These are phyloP conservation scores for Coniella vitis DNA, from an alignment of 2,329 filamentous ascomycete genomes.

Conservation along the genomic window DNA sequence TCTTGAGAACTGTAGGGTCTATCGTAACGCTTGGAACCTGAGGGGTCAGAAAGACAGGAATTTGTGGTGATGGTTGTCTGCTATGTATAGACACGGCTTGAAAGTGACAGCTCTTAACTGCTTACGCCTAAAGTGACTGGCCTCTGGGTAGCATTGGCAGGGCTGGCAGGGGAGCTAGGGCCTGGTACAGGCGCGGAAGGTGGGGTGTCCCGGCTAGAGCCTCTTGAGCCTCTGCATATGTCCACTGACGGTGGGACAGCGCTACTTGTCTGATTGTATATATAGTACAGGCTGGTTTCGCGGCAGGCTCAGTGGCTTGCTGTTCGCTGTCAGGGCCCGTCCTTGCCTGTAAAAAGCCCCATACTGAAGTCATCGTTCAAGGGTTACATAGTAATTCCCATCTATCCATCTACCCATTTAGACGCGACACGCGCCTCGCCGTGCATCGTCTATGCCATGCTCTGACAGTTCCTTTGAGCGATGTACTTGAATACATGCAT, in stretches of 20 bases:
- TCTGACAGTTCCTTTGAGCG: too few species aligned
- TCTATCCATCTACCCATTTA: too few species aligned
- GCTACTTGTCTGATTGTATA: too few species aligned
- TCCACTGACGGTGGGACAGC: too few species aligned
- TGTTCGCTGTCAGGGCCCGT: too few species aligned
- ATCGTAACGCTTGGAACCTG: background rate
- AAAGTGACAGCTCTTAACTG: conserved; percentile 1
- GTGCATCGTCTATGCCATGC: too few species aligned
- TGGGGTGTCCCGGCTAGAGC: background rate
- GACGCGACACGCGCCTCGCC: too few species aligned
- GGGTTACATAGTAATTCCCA: too few species aligned
- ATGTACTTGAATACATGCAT: background rate
- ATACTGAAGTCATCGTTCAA: too few species aligned
- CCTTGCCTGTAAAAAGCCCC: too few species aligned
- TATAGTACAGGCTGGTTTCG: background rate
- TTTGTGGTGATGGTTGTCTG: background rate
- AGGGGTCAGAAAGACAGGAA: background rate
- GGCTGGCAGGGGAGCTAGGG: background rate
- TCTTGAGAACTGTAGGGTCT: background rate
- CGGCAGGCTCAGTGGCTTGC: background rate
- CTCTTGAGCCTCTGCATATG: background rate
- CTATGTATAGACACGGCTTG: background rate
- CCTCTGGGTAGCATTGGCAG: background rate
- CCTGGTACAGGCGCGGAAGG: background rate
- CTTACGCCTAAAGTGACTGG: background rate